Percentiles rank a stretch among this genome's conserved stretches.
Conservation (phyloP, 1,284 basidiomycete genomes). For the Tilletia setariae region DNA sequence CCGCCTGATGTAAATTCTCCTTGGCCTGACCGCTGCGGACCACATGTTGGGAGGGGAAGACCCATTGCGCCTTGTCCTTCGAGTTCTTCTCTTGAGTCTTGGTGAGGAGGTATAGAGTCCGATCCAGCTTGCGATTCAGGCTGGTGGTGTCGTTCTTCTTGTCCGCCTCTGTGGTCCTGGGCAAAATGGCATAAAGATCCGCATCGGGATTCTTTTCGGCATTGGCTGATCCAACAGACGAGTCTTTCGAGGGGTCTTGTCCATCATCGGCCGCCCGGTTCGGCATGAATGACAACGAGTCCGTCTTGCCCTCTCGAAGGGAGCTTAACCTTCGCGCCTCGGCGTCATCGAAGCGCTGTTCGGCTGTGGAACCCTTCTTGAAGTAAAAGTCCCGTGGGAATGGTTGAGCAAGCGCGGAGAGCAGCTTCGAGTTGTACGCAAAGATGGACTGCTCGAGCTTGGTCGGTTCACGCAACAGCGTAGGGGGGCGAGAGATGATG, state of each 20-base stretch:
- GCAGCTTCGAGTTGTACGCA: conserved; percentile 77
- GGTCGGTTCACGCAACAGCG: conserved; percentile 72
- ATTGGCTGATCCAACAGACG: not conserved
- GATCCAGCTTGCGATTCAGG: conserved; percentile 74
- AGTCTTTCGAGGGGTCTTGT: not conserved
- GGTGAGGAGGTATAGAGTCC: conserved; percentile 81
- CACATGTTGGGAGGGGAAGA: conserved; percentile 21
- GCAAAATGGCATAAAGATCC: conserved; percentile 62
- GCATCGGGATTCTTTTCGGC: conserved; percentile 53
- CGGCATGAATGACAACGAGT: not conserved
- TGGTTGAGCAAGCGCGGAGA: conserved; percentile 81
- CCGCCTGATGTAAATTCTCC: conserved; percentile 32
- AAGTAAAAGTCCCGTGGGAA: conserved; percentile 90
- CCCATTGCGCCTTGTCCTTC: conserved; percentile 17
- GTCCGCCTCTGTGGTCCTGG: conserved; percentile 63
- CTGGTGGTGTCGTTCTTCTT: conserved; percentile 64
- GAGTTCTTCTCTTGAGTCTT: conserved; percentile 59
- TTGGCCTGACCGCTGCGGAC: conserved; percentile 23
- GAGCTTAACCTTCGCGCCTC: conserved; percentile 52
- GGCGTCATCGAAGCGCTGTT: conserved; percentile 70
- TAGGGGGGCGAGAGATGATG: conserved; percentile 78
- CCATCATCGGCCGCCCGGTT: not conserved
- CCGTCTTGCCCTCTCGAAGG: not conserved
- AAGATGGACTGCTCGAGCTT: conserved; percentile 81
- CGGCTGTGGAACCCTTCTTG: conserved; percentile 82